phyloP scores from a whole-genome alignment of 305 asterid genomes.

The Fraxinus nigra region DNA sequence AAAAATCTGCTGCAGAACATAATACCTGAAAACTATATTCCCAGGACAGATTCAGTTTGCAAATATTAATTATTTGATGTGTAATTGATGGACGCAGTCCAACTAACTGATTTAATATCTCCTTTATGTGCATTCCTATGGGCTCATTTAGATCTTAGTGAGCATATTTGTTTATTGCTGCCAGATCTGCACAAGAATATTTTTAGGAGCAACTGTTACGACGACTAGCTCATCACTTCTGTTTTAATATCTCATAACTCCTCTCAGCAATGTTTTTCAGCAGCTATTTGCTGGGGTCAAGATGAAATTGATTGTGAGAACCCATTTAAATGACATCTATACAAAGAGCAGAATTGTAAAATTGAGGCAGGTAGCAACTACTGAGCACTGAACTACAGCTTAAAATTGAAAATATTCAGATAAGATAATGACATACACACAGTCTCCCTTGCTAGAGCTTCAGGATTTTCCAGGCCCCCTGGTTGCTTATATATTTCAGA shows the following conservation, averaged over 20 bases:
- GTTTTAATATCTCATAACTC: not conserved
- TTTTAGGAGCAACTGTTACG: not conserved
- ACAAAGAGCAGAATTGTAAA: not conserved
- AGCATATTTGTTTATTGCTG: not conserved
- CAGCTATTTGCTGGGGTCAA: not conserved
- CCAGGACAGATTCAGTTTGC: not conserved
- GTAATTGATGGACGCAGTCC: slow-evolving; percentile 5
- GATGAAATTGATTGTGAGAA: slow-evolving; percentile 1
- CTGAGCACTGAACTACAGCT: not conserved
- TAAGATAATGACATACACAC: slow-evolving; percentile 55
- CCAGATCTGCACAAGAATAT: not conserved
- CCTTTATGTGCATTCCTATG: slow-evolving; percentile 4
- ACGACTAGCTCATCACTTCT: not conserved
- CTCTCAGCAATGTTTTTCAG: not conserved
- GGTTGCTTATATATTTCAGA: slow-evolving; percentile 64
- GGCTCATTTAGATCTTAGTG: not conserved
- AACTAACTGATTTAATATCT: not conserved
- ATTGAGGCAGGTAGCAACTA: slow-evolving; percentile 4
- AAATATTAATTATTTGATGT: not conserved
- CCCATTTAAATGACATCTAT: not conserved
- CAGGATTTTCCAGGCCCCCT: slow-evolving; percentile 70
- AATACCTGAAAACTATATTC: not conserved
- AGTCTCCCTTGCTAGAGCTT: slow-evolving; percentile 77
- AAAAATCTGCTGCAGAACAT: not conserved
- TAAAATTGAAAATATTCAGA: not conserved